Conservation (phyloP, 805 yeast species). For the Candida sphagnicola region DNA sequence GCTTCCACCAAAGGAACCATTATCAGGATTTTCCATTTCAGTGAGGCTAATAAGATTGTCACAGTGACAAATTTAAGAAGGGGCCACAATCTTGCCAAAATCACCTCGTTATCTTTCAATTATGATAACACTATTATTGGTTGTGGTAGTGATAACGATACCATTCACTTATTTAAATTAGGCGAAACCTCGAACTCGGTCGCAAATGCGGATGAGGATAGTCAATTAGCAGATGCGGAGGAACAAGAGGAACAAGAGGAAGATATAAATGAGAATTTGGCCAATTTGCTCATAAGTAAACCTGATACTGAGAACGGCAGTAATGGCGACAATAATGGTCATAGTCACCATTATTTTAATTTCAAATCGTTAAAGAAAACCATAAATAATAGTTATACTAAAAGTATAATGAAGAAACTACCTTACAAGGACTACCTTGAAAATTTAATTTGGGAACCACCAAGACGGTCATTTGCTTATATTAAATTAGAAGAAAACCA, state of each 20-base stretch:
- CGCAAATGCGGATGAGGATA: too few relatives aligned
- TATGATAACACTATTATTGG: conserved; percentile 30
- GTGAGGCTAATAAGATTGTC: conserved; percentile 12
- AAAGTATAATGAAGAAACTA: conserved; percentile 32
- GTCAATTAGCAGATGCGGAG: conserved; percentile 5
- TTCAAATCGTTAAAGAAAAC: conserved; percentile 23
- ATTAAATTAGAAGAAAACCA: conserved; percentile 33
- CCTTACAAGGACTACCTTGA: conserved; percentile 40
- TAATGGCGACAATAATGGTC: conserved; percentile 5
- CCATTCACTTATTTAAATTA: conserved; percentile 38
- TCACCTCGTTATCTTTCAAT: conserved; percentile 33
- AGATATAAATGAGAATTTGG: conserved; percentile 40
- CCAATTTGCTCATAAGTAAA: conserved; percentile 31
- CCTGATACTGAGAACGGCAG: conserved; percentile 7
- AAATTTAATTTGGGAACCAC: conserved; percentile 40
- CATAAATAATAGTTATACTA: conserved; percentile 33
- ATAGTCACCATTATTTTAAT: conserved; percentile 15
- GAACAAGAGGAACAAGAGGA: conserved; percentile 12
- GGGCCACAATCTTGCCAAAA: conserved; percentile 35
- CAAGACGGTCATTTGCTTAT: conserved; percentile 39
- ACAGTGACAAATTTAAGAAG: conserved; percentile 34
- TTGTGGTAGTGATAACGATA: conserved; percentile 37
- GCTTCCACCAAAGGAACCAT: conserved; percentile 44
- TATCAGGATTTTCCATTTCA: conserved; percentile 28
- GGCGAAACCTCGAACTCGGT: conserved; percentile 1